phyloP scores from a whole-genome alignment of 2,329 filamentous ascomycete genomes.

The Fusarium praegraminearum region DNA sequence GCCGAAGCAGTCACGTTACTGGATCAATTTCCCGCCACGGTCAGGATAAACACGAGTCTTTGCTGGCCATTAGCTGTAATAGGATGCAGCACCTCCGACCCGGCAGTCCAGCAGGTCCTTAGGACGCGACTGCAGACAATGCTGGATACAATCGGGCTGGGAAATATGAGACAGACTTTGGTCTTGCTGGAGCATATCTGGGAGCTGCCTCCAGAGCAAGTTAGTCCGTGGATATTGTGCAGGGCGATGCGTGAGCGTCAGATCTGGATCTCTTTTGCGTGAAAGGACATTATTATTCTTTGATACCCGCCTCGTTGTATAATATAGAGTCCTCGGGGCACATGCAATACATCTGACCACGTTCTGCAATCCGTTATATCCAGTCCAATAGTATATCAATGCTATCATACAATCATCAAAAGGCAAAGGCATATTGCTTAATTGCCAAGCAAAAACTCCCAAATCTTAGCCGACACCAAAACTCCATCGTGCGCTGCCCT shows the following conservation, averaged over 20 bases:
- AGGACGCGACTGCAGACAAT: conserved; percentile 52
- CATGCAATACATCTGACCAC: conserved; percentile 1
- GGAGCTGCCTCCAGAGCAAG: conserved; percentile 49
- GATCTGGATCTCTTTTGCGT: conserved; percentile 64
- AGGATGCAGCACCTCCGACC: conserved; percentile 53
- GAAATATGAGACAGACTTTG: conserved; percentile 60
- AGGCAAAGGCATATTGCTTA: background rate
- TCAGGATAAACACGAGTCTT: conserved; percentile 56
- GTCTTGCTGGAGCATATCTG: conserved; percentile 58
- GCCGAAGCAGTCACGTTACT: conserved; percentile 49
- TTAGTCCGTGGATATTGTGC: conserved; percentile 59
- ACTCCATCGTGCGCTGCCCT: conserved; percentile 47
- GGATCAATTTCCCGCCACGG: conserved; percentile 49
- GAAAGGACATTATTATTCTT: conserved; percentile 24
- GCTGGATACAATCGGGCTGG: conserved; percentile 56
- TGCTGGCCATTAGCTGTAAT: conserved; percentile 56
- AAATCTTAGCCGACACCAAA: conserved; percentile 46
- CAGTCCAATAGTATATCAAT: background rate
- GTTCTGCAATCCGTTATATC: background rate
- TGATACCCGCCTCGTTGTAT: conserved; percentile 26
- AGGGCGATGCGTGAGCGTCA: conserved; percentile 60
- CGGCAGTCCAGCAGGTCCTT: conserved; percentile 53
- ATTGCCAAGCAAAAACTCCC: conserved; percentile 41
- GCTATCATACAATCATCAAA: background rate
- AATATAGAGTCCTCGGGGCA: conserved; percentile 22